Percentiles rank a stretch among this genome's conserved stretches.
These are phyloP conservation scores for Mortierella sp. DNA, from an alignment of 371 early-diverging fungal genomes.

Conservation along the genomic window DNA sequence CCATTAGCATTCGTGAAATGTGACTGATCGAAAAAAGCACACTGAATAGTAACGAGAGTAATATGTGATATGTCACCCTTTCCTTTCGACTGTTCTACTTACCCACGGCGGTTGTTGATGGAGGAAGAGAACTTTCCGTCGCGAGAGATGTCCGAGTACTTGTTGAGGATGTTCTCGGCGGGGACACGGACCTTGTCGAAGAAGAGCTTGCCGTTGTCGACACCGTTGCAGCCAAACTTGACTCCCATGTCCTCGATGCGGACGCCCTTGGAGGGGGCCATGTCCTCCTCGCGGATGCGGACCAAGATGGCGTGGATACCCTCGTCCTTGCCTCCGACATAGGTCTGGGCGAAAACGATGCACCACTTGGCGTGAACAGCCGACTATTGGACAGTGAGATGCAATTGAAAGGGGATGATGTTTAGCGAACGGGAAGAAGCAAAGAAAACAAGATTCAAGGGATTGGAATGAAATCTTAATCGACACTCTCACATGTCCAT, in stretches of 20 bases:
- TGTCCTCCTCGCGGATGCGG: slow-evolving; percentile 76
- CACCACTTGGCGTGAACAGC: slow-evolving; percentile 77
- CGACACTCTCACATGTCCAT: slow-evolving; percentile 12
- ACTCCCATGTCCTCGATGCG: slow-evolving; percentile 79
- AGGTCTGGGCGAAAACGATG: slow-evolving; percentile 80
- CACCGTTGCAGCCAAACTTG: slow-evolving; percentile 74
- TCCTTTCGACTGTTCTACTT: slow-evolving; percentile 8
- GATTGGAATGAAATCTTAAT: slow-evolving; percentile 13
- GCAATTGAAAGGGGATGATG: too few species aligned
- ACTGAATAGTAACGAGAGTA: not conserved
- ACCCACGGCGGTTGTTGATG: slow-evolving; percentile 69
- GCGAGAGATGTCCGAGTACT: slow-evolving; percentile 73
- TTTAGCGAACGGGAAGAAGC: not conserved
- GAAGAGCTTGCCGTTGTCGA: slow-evolving; percentile 72
- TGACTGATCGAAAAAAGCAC: not conserved
- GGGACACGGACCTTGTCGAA: slow-evolving; percentile 71
- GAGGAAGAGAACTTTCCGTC: slow-evolving; percentile 69
- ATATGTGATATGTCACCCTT: not conserved
- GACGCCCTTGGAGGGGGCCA: slow-evolving; percentile 68
- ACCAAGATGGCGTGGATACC: slow-evolving; percentile 76
- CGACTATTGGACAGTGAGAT: slow-evolving; percentile 34
- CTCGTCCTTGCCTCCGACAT: slow-evolving; percentile 73
- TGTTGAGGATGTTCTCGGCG: slow-evolving; percentile 76
- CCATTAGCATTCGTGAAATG: not conserved
- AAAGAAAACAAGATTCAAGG: not conserved